Conservation (phyloP, 2,329 filamentous ascomycete genomes). For the Cryphonectria carpinicola region DNA sequence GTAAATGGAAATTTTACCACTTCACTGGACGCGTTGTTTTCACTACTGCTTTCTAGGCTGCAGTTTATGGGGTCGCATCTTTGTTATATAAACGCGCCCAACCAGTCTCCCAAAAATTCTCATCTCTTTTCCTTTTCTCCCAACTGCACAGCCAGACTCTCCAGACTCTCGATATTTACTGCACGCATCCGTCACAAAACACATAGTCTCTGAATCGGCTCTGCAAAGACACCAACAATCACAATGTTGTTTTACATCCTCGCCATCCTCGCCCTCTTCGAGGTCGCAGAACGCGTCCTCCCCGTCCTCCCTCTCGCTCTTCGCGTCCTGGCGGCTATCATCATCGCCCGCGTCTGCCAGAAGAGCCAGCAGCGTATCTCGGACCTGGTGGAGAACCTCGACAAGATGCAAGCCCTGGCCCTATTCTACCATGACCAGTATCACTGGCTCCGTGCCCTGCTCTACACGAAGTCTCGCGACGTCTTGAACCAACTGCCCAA, state of each 20-base stretch:
- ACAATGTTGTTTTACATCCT: conserved; percentile 3
- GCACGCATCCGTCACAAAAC: conserved; percentile 1
- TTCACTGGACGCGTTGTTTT: background rate
- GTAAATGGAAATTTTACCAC: background rate
- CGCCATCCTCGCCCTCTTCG: background rate
- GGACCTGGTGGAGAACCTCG: background rate
- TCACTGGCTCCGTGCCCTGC: background rate
- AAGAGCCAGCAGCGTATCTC: background rate
- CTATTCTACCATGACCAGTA: background rate
- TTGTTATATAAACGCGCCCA: background rate
- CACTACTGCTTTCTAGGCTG: background rate
- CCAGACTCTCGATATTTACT: background rate
- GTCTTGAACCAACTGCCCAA: background rate
- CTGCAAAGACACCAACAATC: background rate
- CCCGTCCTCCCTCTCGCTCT: background rate
- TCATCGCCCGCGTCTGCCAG: background rate
- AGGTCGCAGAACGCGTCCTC: background rate
- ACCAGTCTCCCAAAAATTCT: background rate
- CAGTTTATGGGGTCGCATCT: background rate
- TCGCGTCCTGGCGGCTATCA: background rate
- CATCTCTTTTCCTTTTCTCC: background rate
- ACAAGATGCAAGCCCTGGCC: background rate
- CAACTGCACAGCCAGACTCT: conserved; percentile 2
- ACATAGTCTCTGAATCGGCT: background rate
- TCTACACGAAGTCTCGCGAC: background rate